phyloP scores from a whole-genome alignment of 805 yeast species.

The Brettanomyces anomalus region DNA sequence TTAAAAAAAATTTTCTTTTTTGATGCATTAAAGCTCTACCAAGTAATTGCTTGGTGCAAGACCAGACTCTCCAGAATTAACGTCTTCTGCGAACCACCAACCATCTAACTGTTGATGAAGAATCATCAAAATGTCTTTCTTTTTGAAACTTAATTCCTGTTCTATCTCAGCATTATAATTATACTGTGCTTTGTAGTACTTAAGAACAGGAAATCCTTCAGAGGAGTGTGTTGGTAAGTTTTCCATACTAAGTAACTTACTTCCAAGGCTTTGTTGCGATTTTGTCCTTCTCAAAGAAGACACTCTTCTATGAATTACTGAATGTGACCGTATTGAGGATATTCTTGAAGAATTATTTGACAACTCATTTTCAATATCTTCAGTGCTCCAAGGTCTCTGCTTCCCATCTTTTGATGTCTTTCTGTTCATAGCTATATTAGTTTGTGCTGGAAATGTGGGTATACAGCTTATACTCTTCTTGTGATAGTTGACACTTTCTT shows the following conservation, averaged over 20 bases:
- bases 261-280: constrained; percentile 20
- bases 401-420: neutral
- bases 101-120: constrained; percentile 57
- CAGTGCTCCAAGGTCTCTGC: neutral
- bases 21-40: constrained; percentile 17
- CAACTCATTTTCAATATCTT: neutral
- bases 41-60: constrained; percentile 58
- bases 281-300: constrained; percentile 21
- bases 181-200: constrained; percentile 46
- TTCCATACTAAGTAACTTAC: constrained; percentile 10
- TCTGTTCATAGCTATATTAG: neutral
- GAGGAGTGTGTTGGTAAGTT: constrained; percentile 39
- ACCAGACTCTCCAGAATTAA: constrained; percentile 37
- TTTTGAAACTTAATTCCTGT: constrained; percentile 50
- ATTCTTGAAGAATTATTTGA: neutral
- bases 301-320: constrained; percentile 2
- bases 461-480: neutral
- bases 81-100: constrained; percentile 66
- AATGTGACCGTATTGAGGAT: neutral
- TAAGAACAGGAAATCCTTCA: constrained; percentile 46
- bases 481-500: neutral
- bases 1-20: too few relatives aligned
- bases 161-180: constrained; percentile 53
- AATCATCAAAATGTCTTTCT: constrained; percentile 46
- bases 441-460: neutral